Evolutionary conservation across 495 filamentous ascomycete genomes (phyloP).

Genomic region (Penicillium goetzii): DNA sequence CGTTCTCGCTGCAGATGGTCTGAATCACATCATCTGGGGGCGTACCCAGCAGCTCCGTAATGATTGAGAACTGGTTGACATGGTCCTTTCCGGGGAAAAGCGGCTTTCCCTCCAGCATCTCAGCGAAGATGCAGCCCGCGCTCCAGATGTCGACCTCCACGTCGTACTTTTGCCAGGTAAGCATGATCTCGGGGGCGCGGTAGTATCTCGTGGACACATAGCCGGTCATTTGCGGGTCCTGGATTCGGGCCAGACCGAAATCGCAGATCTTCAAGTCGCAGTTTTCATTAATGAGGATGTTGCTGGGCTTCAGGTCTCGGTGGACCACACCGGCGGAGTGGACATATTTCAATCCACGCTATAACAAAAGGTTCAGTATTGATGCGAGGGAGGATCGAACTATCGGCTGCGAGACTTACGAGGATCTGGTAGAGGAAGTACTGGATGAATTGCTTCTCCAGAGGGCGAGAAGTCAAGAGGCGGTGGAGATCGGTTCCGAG

Average conservation of each 20-base stretch:
- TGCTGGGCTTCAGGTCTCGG: slow-evolving; percentile 95
- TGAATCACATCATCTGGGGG: slow-evolving; percentile 98
- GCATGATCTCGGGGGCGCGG: slow-evolving; percentile 98
- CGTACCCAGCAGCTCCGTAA: slow-evolving; percentile 96
- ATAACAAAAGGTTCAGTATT: slow-evolving; percentile 34
- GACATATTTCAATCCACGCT: slow-evolving; percentile 98
- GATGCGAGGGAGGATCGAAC: neutral
- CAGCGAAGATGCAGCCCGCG: slow-evolving; percentile 97
- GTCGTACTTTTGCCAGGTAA: slow-evolving; percentile 99
- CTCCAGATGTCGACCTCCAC: slow-evolving; percentile 99
- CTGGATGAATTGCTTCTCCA: slow-evolving; percentile 99
- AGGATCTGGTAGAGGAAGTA: slow-evolving; percentile 99
- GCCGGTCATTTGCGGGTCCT: slow-evolving; percentile 99
- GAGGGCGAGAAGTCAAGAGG: slow-evolving; percentile 88
- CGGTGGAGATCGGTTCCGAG: slow-evolving; percentile 96
- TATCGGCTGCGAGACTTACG: slow-evolving; percentile 50
- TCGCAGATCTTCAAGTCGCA: slow-evolving; percentile 99
- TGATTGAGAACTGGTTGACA: slow-evolving; percentile 99
- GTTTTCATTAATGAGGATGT: slow-evolving; percentile 99
- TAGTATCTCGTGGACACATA: slow-evolving; percentile 99
- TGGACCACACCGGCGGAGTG: slow-evolving; percentile 98
- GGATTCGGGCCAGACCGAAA: slow-evolving; percentile 94
- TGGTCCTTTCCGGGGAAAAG: slow-evolving; percentile 99
- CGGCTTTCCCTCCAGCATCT: slow-evolving; percentile 98
- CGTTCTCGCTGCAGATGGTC: slow-evolving; percentile 98